Evolutionary conservation across 139 green algal species (phyloP).

Genomic region (Trebouxia sp.): DNA sequence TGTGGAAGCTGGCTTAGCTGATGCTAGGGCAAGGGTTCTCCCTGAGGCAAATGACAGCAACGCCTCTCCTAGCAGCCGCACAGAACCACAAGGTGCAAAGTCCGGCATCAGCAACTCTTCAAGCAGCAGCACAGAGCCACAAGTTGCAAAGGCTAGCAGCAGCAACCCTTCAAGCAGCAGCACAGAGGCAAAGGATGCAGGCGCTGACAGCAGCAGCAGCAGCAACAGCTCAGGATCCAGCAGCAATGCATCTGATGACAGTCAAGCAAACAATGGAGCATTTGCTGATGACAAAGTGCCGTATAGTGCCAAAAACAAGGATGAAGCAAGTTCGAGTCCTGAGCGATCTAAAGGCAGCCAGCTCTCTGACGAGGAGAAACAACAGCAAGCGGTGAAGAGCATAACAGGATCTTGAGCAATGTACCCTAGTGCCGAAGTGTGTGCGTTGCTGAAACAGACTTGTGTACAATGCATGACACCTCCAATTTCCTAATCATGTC

Average conservation of each 20-base stretch:
- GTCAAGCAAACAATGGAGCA: too few relatives aligned
- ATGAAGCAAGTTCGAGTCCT: background rate
- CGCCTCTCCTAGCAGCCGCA: background rate
- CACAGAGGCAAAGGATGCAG: background rate
- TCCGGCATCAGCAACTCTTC: background rate
- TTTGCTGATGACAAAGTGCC: background rate
- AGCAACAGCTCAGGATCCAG: background rate
- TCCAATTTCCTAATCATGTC: too few relatives aligned
- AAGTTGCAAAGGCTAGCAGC: too few relatives aligned
- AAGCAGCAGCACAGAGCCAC: too few relatives aligned
- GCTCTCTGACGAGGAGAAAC: slow-evolving; percentile 13
- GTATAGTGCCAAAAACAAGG: too few relatives aligned
- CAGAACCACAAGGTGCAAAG: background rate
- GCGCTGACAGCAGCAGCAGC: background rate
- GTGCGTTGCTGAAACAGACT: background rate
- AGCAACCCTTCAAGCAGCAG: background rate
- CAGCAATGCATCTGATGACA: background rate
- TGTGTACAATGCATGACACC: background rate
- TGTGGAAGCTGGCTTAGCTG: background rate
- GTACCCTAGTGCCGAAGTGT: background rate
- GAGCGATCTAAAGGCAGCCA: slow-evolving; percentile 1
- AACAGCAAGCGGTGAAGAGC: slow-evolving; percentile 2
- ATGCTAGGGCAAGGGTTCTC: background rate
- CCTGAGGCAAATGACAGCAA: background rate
- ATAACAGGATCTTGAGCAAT: background rate